A percentile compares a stretch with the other conserved stretches of the same genome.
phyloP scores from a whole-genome alignment of 176 grass and related monocot genomes.

The Musa troglodytarum region DNA sequence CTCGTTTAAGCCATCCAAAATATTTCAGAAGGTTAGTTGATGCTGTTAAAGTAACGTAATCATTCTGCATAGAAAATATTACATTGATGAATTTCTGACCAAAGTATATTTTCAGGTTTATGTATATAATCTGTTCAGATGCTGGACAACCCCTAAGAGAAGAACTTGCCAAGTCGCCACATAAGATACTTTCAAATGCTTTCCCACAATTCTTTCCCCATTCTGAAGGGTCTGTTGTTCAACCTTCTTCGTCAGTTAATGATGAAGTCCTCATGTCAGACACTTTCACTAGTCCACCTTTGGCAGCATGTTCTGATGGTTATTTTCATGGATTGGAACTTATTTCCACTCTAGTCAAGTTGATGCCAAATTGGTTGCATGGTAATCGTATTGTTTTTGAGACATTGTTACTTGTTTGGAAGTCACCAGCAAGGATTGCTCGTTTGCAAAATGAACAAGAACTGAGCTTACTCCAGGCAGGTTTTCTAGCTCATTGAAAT shows the following conservation, averaged over 20 bases:
- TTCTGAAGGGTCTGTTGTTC: slow-evolving; percentile 41
- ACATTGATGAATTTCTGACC: slow-evolving; percentile 24
- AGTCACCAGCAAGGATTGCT: slow-evolving; percentile 78
- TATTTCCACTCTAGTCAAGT: slow-evolving; percentile 79
- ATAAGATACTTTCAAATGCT: slow-evolving; percentile 92
- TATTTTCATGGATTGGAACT: slow-evolving; percentile 96
- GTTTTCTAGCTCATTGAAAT: background rate
- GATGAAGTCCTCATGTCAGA: slow-evolving; percentile 68
- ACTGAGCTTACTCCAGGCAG: slow-evolving; percentile 80
- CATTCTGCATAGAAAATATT: background rate
- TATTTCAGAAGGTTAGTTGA: slow-evolving; percentile 77
- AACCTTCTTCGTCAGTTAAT: slow-evolving; percentile 48
- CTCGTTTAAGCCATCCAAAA: slow-evolving; percentile 68
- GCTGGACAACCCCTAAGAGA: slow-evolving; percentile 68
- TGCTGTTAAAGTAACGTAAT: background rate
- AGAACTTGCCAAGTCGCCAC: slow-evolving; percentile 80
- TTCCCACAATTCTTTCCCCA: slow-evolving; percentile 67
- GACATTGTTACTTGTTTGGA: slow-evolving; percentile 81
- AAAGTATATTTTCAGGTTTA: slow-evolving; percentile 56
- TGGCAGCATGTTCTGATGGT: slow-evolving; percentile 55
- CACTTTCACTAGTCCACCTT: slow-evolving; percentile 41
- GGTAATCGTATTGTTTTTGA: slow-evolving; percentile 82
- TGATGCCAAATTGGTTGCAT: slow-evolving; percentile 91
- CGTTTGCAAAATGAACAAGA: slow-evolving; percentile 88
- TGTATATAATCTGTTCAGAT: slow-evolving; percentile 98